Conservation (phyloP, 352 stramenopile genomes). For the Phytophthora foliorum region DNA sequence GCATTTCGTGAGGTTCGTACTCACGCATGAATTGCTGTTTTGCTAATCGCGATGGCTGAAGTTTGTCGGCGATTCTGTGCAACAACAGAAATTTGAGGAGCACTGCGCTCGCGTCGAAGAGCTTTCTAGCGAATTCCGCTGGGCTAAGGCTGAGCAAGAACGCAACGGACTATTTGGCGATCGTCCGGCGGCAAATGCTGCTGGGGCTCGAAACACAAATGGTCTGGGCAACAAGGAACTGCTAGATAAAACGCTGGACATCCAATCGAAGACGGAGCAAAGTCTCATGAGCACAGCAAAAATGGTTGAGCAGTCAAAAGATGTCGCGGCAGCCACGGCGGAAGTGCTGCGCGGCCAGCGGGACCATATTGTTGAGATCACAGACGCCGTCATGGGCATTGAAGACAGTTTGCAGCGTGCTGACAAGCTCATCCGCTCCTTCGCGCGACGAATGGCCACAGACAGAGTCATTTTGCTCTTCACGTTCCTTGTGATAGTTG, state of each 20-base stretch:
- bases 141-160: conserved; percentile 83
- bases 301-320: conserved; percentile 89
- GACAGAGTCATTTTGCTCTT: conserved; percentile 86
- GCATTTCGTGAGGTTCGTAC: conserved; percentile 73
- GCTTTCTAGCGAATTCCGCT: conserved; percentile 82
- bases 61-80: not conserved
- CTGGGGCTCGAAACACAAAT: conserved; percentile 30
- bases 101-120: conserved; percentile 83
- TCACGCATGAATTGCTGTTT: not conserved
- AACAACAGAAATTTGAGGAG: conserved; percentile 84
- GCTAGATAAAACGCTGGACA: conserved; percentile 77
- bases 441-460: conserved; percentile 85
- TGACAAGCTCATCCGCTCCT: conserved; percentile 85
- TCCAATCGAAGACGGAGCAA: conserved; percentile 89
- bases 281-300: conserved; percentile 87
- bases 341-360: conserved; percentile 83
- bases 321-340: conserved; percentile 81
- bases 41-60: not conserved
- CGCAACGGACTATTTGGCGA: conserved; percentile 82
- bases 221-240: conserved; percentile 72
- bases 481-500: conserved; percentile 81
- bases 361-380: conserved; percentile 90
- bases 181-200: conserved; percentile 38
- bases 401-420: conserved; percentile 83
- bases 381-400: conserved; percentile 89